These are phyloP conservation scores for Naganishia onofrii DNA, from an alignment of 768 basidiomycete genomes.

Conservation along the genomic window DNA sequence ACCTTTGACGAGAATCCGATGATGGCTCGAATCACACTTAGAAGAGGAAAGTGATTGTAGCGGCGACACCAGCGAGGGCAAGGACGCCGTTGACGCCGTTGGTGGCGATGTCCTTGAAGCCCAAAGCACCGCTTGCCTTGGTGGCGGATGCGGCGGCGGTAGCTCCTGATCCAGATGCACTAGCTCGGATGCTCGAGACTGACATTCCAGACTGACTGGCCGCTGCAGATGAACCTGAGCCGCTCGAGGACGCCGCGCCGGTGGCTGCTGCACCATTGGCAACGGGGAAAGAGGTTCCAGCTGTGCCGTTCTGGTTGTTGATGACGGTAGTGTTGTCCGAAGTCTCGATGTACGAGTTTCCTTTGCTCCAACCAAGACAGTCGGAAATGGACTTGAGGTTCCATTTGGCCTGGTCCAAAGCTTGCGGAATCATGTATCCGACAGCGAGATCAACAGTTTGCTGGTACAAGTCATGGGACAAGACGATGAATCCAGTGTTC, in stretches of 20 bases:
- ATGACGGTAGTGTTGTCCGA: conserved; percentile 61
- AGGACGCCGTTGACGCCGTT: conserved; percentile 15
- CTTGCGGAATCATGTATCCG: conserved; percentile 80
- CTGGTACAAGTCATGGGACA: conserved; percentile 77
- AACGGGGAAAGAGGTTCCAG: conserved; percentile 43
- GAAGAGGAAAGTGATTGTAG: conserved; percentile 30
- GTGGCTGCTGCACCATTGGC: conserved; percentile 16
- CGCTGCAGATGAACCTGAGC: background rate
- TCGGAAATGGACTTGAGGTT: conserved; percentile 68
- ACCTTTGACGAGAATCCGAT: background rate
- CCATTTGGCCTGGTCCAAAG: conserved; percentile 66
- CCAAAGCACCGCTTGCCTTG: conserved; percentile 25
- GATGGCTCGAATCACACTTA: background rate
- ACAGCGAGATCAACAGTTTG: conserved; percentile 80
- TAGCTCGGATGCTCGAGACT: background rate
- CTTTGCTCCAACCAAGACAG: conserved; percentile 63
- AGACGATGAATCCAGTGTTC: conserved; percentile 77
- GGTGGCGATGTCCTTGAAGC: conserved; percentile 7
- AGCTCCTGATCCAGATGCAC: background rate
- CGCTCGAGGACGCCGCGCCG: conserved; percentile 16
- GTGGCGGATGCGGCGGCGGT: conserved; percentile 36
- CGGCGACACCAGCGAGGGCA: conserved; percentile 32
- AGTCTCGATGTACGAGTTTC: conserved; percentile 77
- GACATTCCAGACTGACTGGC: conserved; percentile 9
- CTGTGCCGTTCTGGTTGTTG: conserved; percentile 35